Conservation (phyloP, 106 monocot species). For the Dioscorea alata region DNA sequence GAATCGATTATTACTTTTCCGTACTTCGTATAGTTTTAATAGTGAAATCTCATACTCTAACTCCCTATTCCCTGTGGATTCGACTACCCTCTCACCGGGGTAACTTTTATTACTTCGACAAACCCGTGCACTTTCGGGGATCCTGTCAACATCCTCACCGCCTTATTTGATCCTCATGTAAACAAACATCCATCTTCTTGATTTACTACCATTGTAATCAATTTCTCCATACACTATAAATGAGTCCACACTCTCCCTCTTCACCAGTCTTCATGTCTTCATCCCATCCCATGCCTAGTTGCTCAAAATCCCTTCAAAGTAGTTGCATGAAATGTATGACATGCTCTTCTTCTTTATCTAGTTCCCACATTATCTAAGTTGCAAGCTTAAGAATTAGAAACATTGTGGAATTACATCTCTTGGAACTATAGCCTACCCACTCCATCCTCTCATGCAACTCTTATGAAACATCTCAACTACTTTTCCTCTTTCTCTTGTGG, state of each 20-base stretch:
- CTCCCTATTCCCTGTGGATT: no score
- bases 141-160: no score
- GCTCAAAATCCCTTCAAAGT: constrained; percentile 29
- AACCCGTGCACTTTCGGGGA: no score
- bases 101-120: no score
- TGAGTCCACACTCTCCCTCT: constrained; percentile 19
- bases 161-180: constrained; percentile 24
- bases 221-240: constrained; percentile 31
- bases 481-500: no score
- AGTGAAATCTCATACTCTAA: no score
- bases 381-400: constrained; percentile 9
- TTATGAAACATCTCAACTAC: no score
- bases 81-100: no score
- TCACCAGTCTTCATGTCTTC: constrained; percentile 33
- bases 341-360: constrained; percentile 21
- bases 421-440: no score
- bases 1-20: no score
- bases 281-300: constrained; percentile 36
- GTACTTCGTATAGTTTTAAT: no score
- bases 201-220: constrained; percentile 34
- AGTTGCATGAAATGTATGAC: constrained; percentile 25
- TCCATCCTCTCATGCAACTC: no score
- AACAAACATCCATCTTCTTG: constrained; percentile 41
- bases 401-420: constrained; percentile 22
- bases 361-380: background rate